Conservation (phyloP, 1,284 basidiomycete species). For the Rhodofomes roseus region DNA sequence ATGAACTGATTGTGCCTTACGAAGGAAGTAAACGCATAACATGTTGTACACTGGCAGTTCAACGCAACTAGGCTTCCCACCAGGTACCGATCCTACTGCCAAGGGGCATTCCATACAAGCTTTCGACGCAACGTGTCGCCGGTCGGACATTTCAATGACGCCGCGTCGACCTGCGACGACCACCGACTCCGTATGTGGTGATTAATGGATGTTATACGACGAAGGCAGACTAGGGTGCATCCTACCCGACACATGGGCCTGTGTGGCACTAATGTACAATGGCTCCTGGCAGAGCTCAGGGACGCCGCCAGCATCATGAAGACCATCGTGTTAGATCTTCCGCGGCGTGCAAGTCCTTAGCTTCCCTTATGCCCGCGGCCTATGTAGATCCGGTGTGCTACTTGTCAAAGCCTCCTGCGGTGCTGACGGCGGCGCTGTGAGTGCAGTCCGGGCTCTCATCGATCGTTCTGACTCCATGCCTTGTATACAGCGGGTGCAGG, state of each 20-base stretch:
- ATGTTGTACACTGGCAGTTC: background rate
- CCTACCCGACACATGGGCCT: too few relatives aligned
- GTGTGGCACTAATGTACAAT: background rate
- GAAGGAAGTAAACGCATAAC: background rate
- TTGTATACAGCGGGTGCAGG: too few relatives aligned
- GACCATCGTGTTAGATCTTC: background rate
- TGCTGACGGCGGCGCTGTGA: background rate
- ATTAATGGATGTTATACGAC: background rate
- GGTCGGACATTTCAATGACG: background rate
- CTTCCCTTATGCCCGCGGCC: background rate
- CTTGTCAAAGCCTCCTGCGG: background rate
- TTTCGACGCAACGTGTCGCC: background rate
- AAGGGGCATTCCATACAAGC: background rate
- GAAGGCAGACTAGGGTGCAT: background rate
- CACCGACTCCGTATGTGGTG: too few relatives aligned
- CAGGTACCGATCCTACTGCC: background rate
- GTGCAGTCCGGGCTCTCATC: background rate
- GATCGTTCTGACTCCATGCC: too few relatives aligned
- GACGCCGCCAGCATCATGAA: background rate
- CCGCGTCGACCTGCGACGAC: background rate
- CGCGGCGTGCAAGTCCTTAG: background rate
- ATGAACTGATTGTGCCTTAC: background rate
- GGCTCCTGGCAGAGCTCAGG: background rate
- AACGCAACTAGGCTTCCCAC: too few relatives aligned
- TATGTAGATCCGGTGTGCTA: background rate